A percentile compares a stretch with the other conserved stretches of the same genome.
Conservation (phyloP, 2,329 filamentous ascomycete genomes). For the Diaporthe sp. region DNA sequence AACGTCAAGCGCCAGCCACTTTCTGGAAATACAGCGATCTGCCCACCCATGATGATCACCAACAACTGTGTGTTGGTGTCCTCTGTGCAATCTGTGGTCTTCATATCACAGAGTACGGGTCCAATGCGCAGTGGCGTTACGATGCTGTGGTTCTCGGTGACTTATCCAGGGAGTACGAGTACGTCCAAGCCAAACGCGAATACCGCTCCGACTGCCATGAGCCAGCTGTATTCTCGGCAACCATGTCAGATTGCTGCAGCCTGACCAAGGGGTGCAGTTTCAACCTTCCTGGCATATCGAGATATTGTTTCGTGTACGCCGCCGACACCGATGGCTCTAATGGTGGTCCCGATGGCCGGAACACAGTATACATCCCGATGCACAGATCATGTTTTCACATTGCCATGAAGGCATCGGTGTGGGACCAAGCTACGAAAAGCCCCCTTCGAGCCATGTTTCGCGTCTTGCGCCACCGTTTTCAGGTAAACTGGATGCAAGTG, state of each 20-base stretch:
- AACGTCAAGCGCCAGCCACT: neutral
- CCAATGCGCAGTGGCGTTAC: neutral
- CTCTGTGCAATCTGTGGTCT: neutral
- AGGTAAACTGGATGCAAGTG: neutral
- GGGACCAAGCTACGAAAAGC: neutral
- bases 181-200: neutral
- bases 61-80: neutral
- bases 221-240: neutral
- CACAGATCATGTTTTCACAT: neutral
- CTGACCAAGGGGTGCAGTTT: neutral
- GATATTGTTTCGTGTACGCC: neutral
- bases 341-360: neutral
- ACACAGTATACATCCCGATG: neutral
- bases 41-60: neutral
- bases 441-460: neutral
- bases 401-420: neutral
- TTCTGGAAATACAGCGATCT: neutral
- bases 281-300: neutral
- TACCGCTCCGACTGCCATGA: neutral
- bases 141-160: neutral
- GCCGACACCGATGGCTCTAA: neutral
- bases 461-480: neutral
- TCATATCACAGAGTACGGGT: neutral
- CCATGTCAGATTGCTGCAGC: neutral
- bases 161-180: neutral